phyloP scores from a whole-genome alignment of 73 alveolate genomes.

The Paramecium sonneborni region DNA sequence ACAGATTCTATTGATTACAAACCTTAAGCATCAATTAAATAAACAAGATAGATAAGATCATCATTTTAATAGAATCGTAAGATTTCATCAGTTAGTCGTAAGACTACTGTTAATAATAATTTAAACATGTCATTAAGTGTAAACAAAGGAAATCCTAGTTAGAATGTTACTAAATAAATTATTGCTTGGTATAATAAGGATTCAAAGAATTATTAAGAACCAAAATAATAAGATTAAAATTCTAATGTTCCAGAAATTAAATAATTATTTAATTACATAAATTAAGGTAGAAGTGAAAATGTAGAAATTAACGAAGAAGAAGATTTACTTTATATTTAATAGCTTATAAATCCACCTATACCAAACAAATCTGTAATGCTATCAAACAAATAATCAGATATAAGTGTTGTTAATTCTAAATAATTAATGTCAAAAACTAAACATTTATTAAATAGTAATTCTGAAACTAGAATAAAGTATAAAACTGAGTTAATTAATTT shows the following conservation, averaged over 20 bases:
- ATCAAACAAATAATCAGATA: background rate
- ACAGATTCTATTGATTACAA: background rate
- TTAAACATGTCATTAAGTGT: background rate
- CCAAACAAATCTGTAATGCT: background rate
- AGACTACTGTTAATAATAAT: background rate
- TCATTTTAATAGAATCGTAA: background rate
- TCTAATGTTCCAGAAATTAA: background rate
- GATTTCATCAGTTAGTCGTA: background rate
- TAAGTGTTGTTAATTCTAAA: background rate
- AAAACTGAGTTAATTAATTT: background rate
- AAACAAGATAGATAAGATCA: background rate
- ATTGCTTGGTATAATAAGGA: background rate
- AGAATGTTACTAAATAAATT: background rate
- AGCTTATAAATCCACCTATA: background rate
- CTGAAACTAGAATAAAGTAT: conserved; percentile 10
- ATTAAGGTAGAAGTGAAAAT: conserved; percentile 14
- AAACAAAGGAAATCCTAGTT: background rate
- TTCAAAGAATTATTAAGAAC: background rate
- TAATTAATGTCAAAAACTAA: background rate
- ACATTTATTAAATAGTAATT: background rate
- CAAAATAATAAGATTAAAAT: background rate
- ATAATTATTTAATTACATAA: background rate
- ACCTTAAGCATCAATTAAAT: background rate
- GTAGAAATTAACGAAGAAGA: background rate
- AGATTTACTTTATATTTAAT: background rate